Evolutionary conservation across 2,329 filamentous ascomycete species (phyloP).

Genomic region (Seiridium cupressi): DNA sequence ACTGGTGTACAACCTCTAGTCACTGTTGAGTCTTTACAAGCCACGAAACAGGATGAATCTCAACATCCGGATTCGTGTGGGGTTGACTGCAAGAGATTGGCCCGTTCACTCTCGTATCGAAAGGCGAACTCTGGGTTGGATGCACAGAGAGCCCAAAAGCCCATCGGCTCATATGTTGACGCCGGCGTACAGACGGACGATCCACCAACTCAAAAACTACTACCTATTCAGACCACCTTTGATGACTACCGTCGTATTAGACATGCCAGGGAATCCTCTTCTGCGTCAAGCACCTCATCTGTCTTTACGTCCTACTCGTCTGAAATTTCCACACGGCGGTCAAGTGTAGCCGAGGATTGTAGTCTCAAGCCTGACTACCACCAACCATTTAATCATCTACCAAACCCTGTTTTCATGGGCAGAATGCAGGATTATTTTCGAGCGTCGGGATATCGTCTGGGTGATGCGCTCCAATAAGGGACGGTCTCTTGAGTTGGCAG

Average conservation of each 20-base stretch:
- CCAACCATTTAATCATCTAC: not conserved
- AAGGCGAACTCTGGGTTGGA: not conserved
- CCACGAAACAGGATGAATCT: too few species aligned
- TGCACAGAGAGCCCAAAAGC: not conserved
- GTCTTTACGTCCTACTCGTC: slow-evolving; percentile 11
- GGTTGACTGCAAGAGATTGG: not conserved
- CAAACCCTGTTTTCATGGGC: slow-evolving; percentile 27
- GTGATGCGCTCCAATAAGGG: slow-evolving; percentile 16
- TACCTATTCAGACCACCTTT: not conserved
- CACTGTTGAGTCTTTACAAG: not conserved
- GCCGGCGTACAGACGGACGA: slow-evolving; percentile 25
- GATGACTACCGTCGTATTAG: slow-evolving; percentile 3
- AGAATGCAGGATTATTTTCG: slow-evolving; percentile 31
- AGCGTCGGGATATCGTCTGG: slow-evolving; percentile 22
- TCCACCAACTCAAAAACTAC: not conserved
- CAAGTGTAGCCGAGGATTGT: slow-evolving; percentile 17
- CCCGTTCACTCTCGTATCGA: not conserved
- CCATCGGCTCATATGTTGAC: slow-evolving; percentile 20
- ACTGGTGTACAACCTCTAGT: not conserved
- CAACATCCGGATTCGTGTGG: not conserved
- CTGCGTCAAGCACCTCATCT: slow-evolving; percentile 12
- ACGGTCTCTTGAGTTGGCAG: not conserved
- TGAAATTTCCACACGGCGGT: slow-evolving; percentile 18
- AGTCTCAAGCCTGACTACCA: not conserved
- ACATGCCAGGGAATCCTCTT: slow-evolving; percentile 14